Percentiles rank a stretch among this genome's conserved stretches.
These are phyloP conservation scores for Stentor roeselii DNA, from an alignment of 73 alveolate species.

Conservation along the genomic window DNA sequence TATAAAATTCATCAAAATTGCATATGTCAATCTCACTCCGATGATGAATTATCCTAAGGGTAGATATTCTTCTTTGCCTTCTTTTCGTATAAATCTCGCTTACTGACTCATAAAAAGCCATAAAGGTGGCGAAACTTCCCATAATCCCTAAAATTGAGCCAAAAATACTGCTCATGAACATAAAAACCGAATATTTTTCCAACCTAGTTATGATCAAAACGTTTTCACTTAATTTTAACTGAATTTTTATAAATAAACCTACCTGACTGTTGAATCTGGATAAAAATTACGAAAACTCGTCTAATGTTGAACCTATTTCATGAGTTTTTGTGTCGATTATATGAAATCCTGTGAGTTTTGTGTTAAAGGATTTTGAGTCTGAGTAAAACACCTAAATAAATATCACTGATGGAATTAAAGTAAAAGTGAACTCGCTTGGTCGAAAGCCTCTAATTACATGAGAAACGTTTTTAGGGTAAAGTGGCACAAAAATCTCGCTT, in stretches of 20 bases:
- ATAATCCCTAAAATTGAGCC: background rate
- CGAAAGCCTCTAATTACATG: background rate
- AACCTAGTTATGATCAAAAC: background rate
- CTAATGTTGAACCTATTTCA: background rate
- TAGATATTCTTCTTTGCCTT: too few species aligned
- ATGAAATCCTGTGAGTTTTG: background rate
- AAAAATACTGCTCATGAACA: background rate
- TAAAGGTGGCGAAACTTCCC: background rate
- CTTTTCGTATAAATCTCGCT: too few species aligned
- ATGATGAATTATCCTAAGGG: too few species aligned
- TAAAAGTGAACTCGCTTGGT: background rate
- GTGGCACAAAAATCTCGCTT: background rate
- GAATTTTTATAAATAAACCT: too few species aligned
- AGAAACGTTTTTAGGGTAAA: background rate
- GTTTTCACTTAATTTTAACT: too few species aligned
- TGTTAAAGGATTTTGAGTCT: too few species aligned
- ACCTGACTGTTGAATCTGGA: background rate
- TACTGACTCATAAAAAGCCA: background rate
- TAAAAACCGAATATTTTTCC: too few species aligned
- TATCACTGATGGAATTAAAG: background rate
- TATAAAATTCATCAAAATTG: background rate
- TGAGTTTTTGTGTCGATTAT: too few species aligned
- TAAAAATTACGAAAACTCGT: background rate
- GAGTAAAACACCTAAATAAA: background rate
- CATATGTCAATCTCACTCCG: too few species aligned